Percentiles rank a stretch among this genome's conserved stretches.
Conservation (phyloP, 2,329 filamentous ascomycete species). For the Epichloe baconii region DNA sequence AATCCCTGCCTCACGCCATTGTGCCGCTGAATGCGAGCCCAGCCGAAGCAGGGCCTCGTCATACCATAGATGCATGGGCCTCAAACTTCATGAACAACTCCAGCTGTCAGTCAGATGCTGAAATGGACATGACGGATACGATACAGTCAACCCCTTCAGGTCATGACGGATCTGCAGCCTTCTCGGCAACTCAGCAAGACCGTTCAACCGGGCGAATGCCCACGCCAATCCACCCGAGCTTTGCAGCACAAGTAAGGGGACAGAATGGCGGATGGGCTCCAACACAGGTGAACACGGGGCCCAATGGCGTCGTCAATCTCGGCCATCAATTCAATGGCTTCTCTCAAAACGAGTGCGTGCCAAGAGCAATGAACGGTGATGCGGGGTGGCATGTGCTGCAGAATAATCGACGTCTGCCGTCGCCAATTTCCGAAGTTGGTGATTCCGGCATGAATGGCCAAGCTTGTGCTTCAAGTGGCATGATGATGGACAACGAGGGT, state of each 20-base stretch:
- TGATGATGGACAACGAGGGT: conserved; percentile 14
- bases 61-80: conserved; percentile 21
- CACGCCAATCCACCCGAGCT: conserved; percentile 46
- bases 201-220: conserved; percentile 35
- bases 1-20: conserved; percentile 20
- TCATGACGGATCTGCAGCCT: conserved; percentile 9
- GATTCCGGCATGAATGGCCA: conserved; percentile 28
- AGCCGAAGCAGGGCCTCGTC: conserved; percentile 21
- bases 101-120: conserved; percentile 20
- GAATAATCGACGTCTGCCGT: conserved; percentile 41
- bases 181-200: neutral
- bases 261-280: conserved; percentile 30
- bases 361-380: conserved; percentile 32
- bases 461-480: conserved; percentile 17
- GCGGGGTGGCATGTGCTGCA: conserved; percentile 40
- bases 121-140: conserved; percentile 38
- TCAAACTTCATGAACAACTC: conserved; percentile 12
- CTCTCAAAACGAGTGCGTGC: conserved; percentile 29
- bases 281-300: conserved; percentile 20
- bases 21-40: conserved; percentile 28
- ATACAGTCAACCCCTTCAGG: conserved; percentile 7
- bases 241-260: conserved; percentile 42
- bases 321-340: conserved; percentile 28
- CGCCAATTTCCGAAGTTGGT: conserved; percentile 46
- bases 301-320: conserved; percentile 24